Percentiles rank a stretch among this genome's conserved stretches.
Evolutionary conservation across 23 red algal species (phyloP).

Genomic region (Gracilariopsis chorda): DNA sequence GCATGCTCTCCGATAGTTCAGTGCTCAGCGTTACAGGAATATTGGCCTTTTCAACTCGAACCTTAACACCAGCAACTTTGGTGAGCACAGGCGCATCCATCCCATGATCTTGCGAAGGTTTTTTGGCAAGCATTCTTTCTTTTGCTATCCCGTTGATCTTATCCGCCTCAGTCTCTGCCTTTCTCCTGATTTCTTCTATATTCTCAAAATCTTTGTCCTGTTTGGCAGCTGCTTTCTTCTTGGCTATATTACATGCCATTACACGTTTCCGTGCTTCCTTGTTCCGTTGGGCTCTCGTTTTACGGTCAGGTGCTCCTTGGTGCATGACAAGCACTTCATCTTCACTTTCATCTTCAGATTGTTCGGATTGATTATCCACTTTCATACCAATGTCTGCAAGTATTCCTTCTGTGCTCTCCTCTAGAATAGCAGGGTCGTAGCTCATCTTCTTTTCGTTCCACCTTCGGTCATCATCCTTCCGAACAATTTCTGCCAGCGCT

Average conservation of each 20-base stretch:
- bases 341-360: background rate
- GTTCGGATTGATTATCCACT: background rate
- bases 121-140: background rate
- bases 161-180: constrained; percentile 41
- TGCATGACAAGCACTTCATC: background rate
- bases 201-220: constrained; percentile 34
- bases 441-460: constrained; percentile 59
- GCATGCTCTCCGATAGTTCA: constrained; percentile 51
- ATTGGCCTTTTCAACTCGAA: constrained; percentile 29
- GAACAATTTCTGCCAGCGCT: constrained; percentile 25
- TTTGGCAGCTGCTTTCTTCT: background rate
- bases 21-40: constrained; percentile 38
- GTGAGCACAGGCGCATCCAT: background rate
- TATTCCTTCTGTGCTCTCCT: constrained; percentile 41
- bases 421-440: constrained; percentile 43
- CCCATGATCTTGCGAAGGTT: background rate
- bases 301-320: constrained; percentile 7
- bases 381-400: constrained; percentile 50
- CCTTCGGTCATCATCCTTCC: constrained; percentile 19
- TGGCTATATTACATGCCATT: constrained; percentile 10
- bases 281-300: constrained; percentile 37
- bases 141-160: constrained; percentile 44
- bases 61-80: constrained; percentile 21
- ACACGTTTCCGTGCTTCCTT: constrained; percentile 49
- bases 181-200: background rate